phyloP scores from a whole-genome alignment of 306 rosid species.

The Cucurbita pepo region DNA sequence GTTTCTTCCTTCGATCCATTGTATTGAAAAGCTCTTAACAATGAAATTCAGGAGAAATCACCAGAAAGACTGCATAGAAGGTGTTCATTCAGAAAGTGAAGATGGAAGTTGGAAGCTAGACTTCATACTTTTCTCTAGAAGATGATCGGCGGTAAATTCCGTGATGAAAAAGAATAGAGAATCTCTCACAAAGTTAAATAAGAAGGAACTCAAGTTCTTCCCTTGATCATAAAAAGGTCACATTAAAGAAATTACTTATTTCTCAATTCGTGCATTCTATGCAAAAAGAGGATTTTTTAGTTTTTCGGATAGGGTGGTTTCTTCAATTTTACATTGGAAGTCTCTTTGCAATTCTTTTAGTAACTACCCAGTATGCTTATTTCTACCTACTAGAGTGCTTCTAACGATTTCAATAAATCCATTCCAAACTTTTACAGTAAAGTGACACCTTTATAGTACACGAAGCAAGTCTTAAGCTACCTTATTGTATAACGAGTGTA shows the following conservation, averaged over 20 bases:
- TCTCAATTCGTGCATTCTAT: not conserved
- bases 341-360: not conserved
- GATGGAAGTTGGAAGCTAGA: not conserved
- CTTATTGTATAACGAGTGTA: too few relatives aligned
- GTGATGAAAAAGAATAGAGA: not conserved
- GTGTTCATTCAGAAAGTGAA: not conserved
- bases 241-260: not conserved
- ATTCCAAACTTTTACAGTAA: too few relatives aligned
- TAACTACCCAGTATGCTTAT: not conserved
- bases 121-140: not conserved
- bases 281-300: not conserved
- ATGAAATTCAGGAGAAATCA: not conserved
- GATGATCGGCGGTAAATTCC: not conserved
- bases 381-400: not conserved
- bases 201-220: not conserved
- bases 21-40: not conserved
- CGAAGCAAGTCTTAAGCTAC: too few relatives aligned
- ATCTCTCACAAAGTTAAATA: not conserved
- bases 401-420: too few relatives aligned
- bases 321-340: not conserved
- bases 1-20: not conserved
- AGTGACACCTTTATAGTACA: too few relatives aligned
- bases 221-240: not conserved
- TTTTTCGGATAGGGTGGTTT: not conserved
- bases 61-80: not conserved